A percentile compares a stretch with the other conserved stretches of the same genome.
phyloP scores from a whole-genome alignment of 495 filamentous ascomycete species.

The Aspergillus haitiensis region DNA sequence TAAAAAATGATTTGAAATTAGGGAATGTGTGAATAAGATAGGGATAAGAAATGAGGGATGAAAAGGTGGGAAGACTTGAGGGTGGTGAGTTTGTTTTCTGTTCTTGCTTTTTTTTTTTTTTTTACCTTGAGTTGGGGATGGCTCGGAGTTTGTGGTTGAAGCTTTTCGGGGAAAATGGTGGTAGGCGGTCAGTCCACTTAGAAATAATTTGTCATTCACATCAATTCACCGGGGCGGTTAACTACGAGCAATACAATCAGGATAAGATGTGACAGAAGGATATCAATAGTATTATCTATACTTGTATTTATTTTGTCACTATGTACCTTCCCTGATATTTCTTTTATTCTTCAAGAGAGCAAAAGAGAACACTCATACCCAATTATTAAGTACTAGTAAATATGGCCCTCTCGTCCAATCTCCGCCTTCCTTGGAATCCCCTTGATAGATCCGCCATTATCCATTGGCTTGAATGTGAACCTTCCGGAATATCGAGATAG shows the following conservation, averaged over 20 bases:
- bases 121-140: background rate
- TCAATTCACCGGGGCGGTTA: too few relatives aligned
- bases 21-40: background rate
- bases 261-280: background rate
- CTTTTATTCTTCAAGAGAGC: too few relatives aligned
- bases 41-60: background rate
- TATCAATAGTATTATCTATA: background rate
- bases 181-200: background rate
- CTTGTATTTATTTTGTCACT: background rate
- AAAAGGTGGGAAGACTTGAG: background rate
- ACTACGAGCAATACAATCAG: background rate
- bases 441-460: conserved; percentile 43
- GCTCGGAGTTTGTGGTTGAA: background rate
- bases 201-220: background rate
- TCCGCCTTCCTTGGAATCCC: conserved; percentile 51
- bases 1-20: background rate
- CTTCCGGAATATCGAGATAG: conserved; percentile 30
- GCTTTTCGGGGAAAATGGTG: conserved; percentile 1
- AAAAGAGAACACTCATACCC: too few relatives aligned
- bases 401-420: conserved; percentile 45
- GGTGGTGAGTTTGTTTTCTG: background rate
- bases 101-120: background rate
- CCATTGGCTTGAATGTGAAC: conserved; percentile 32
- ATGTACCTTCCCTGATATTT: background rate
- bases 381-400: conserved; percentile 43